These are phyloP conservation scores for Candida pini DNA, from an alignment of 805 yeast genomes.

Conservation along the genomic window DNA sequence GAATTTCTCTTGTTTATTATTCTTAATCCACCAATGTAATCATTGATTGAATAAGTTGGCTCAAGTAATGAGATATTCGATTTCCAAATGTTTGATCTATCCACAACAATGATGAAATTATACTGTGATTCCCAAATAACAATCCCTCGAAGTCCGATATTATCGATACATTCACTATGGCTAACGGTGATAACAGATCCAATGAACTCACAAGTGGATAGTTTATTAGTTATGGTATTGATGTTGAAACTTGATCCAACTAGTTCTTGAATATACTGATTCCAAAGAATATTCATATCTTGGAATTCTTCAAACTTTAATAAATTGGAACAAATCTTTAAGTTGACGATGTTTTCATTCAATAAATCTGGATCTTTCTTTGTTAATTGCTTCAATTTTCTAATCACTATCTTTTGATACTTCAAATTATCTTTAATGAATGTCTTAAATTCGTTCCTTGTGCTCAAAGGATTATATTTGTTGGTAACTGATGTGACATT, in stretches of 20 bases:
- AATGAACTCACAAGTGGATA: conserved; percentile 74
- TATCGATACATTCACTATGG: conserved; percentile 48
- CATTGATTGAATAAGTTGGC: conserved; percentile 19
- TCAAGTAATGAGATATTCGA: conserved; percentile 10
- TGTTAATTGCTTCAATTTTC: conserved; percentile 27
- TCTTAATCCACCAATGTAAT: conserved; percentile 55
- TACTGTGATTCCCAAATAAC: conserved; percentile 82
- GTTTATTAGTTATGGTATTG: conserved; percentile 39
- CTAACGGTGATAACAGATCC: conserved; percentile 65
- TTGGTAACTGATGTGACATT: conserved; percentile 8
- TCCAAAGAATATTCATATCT: conserved; percentile 66
- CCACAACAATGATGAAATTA: conserved; percentile 57
- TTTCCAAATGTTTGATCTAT: conserved; percentile 35
- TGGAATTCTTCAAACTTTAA: conserved; percentile 43
- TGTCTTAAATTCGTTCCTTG: conserved; percentile 36
- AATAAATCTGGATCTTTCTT: conserved; percentile 21
- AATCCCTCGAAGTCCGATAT: conserved; percentile 65
- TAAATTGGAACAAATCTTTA: conserved; percentile 19
- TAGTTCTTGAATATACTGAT: conserved; percentile 55
- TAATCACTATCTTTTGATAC: conserved; percentile 35
- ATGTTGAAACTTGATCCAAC: conserved; percentile 30
- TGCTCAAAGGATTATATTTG: conserved; percentile 18
- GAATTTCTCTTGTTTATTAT: conserved; percentile 65
- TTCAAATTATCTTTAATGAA: conserved; percentile 34
- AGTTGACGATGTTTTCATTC: conserved; percentile 16